Evolutionary conservation across 2,329 filamentous ascomycete species (phyloP), one percentile per base, ranked within the genome.

Genomic region (Trichoderma oligosporum): DNA sequence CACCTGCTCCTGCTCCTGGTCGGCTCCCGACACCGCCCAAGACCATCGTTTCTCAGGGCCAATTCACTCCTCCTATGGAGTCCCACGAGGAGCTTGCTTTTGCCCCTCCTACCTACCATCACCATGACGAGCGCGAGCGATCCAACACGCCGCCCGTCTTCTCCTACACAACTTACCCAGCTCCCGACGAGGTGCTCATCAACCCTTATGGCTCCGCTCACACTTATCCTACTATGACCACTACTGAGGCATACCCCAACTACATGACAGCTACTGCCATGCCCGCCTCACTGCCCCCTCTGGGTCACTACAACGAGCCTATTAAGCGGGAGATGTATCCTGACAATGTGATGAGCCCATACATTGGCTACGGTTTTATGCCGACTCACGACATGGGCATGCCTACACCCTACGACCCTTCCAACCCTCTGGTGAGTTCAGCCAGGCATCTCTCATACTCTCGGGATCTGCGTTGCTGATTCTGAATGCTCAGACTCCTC

Each of bases 381-480:
- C 77, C 81, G 58, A 78, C 79, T 49, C 81, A 89, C 68, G 85
- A 88, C 65, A 81, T 87, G 64, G 79, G 79, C 68, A 74, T 77
- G 59, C 75, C 78, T 58, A 78, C 82, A 64, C 76, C 81, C 24
- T 90, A 89, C 76, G 82, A 87, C 70, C 77, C 84, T 65, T 82
- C 83, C 71, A 82, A 83, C 73, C 82, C 86, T 80, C 86, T 89
- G 83, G 88, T 91, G 86, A 87, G 84, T 85, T 76, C 66, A 61
- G 61, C 66, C 61, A 66, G 71, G 67, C 76, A 75, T 68, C 69
- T 72, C 67, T 67, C 69, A 65, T 70, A 71, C 70, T 68, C 70
- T 66, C 70, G 71, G 71, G 71, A 73, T 66, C 65, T 69, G 68
- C 70, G 70, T 74, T 76, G 76, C 80, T 81, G 77, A 81, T 75